Percentiles rank a stretch among this genome's conserved stretches.
phyloP scores from a whole-genome alignment of 768 basidiomycete genomes.

The Auricularia sp. region DNA sequence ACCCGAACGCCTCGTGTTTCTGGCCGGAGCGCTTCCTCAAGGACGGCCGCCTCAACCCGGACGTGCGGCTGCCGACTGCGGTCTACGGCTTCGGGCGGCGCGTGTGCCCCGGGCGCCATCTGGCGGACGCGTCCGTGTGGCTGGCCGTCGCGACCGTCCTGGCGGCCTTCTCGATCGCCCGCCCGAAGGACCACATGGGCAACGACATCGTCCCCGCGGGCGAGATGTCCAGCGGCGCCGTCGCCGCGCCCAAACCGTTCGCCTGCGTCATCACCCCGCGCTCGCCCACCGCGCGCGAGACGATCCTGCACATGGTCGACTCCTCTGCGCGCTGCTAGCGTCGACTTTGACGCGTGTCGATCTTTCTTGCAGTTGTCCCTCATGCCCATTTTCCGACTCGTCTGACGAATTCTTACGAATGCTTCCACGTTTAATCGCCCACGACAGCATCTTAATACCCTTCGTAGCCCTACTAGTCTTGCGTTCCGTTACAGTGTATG shows the following conservation, averaged over 20 bases:
- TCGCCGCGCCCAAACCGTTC: constrained; percentile 10
- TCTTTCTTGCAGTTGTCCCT: too few species aligned
- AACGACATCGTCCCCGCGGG: constrained; percentile 25
- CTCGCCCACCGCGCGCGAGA: not conserved
- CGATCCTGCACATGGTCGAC: constrained; percentile 10
- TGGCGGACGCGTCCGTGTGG: constrained; percentile 41
- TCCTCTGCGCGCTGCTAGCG: not conserved
- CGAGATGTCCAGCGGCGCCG: constrained; percentile 23
- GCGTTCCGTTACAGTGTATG: too few species aligned
- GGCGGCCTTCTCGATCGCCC: constrained; percentile 35
- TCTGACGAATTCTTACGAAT: too few species aligned
- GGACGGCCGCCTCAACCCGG: constrained; percentile 7
- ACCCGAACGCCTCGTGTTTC: constrained; percentile 32
- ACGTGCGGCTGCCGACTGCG: constrained; percentile 25
- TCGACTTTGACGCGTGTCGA: too few species aligned
- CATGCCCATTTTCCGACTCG: too few species aligned
- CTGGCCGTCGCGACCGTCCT: constrained; percentile 34
- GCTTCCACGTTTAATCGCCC: too few species aligned
- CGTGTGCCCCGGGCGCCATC: constrained; percentile 43
- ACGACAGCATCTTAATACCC: too few species aligned
- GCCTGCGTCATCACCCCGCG: constrained; percentile 7
- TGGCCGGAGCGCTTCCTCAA: constrained; percentile 27
- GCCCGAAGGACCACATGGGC: constrained; percentile 32
- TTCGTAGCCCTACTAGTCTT: too few species aligned
- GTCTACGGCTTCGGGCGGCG: constrained; percentile 34